phyloP scores from a whole-genome alignment of 2,329 filamentous ascomycete genomes.

The Akanthomyces dipterigenus region DNA sequence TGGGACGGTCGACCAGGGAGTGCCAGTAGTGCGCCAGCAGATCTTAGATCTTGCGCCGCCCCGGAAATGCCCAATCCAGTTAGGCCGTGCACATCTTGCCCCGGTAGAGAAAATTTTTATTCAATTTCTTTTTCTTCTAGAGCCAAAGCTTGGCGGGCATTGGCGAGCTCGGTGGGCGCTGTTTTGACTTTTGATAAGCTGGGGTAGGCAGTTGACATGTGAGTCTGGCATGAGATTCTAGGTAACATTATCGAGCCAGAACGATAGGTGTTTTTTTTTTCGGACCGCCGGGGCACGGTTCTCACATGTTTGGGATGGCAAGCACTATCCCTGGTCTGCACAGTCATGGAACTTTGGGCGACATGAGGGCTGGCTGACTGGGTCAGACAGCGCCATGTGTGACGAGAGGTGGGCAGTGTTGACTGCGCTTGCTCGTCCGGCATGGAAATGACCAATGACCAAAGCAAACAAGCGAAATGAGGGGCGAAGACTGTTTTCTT shows the following conservation, averaged over 20 bases:
- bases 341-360: neutral
- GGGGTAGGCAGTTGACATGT: slow-evolving; percentile 1
- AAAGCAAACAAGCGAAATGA: neutral
- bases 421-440: neutral
- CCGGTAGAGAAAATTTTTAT: neutral
- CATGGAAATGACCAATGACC: neutral
- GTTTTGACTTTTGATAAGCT: neutral
- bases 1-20: slow-evolving; percentile 7
- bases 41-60: slow-evolving; percentile 25
- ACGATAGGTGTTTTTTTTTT: neutral
- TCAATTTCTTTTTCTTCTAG: neutral
- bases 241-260: neutral
- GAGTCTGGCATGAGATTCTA: neutral
- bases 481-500: neutral
- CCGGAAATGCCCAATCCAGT: slow-evolving; percentile 24
- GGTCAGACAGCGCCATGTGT: slow-evolving; percentile 1
- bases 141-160: neutral
- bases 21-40: slow-evolving; percentile 23
- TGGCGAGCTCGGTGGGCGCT: neutral
- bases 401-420: neutral
- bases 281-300: neutral
- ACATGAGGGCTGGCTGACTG: neutral
- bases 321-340: neutral
- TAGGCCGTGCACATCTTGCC: slow-evolving; percentile 16
- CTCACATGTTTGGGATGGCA: neutral